Percentiles rank a stretch among this genome's conserved stretches.
Evolutionary conservation across 345 rosid genomes (phyloP).

Genomic region (Arabis hirsuta): DNA sequence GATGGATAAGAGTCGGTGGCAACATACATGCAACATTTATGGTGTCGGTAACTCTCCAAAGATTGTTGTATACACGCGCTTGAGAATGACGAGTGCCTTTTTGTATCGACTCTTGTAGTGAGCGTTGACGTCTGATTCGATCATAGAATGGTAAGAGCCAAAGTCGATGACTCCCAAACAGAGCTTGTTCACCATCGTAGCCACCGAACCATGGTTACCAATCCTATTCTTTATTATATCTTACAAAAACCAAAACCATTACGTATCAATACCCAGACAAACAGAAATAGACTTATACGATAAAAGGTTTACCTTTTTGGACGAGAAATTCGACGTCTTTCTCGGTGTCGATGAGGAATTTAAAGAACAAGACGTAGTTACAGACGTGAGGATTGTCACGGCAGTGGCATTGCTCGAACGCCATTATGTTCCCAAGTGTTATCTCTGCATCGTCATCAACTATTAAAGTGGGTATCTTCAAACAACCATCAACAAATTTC

Average conservation of each 20-base stretch:
- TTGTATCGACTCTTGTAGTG: not conserved
- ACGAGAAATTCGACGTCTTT: not conserved
- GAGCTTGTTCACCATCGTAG: constrained; percentile 17
- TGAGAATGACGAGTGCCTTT: not conserved
- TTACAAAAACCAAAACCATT: too few species aligned
- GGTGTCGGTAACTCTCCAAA: constrained; percentile 39
- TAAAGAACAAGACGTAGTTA: not conserved
- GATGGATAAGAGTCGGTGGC: constrained; percentile 19
- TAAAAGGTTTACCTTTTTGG: not conserved
- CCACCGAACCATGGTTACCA: not conserved
- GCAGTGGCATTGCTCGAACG: not conserved
- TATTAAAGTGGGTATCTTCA: not conserved
- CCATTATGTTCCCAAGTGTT: not conserved
- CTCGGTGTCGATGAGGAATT: not conserved
- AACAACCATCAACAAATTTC: not conserved
- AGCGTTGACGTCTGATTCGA: not conserved
- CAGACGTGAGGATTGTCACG: not conserved
- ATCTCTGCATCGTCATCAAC: not conserved
- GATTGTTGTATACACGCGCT: constrained; percentile 25
- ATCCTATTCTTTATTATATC: not conserved
- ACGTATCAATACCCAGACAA: too few species aligned
- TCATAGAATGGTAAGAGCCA: not conserved
- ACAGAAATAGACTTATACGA: too few species aligned
- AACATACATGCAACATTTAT: not conserved
- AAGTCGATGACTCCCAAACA: not conserved